Conservation (phyloP, 2,329 filamentous ascomycete species). For the Cladophialophora carrionii region DNA sequence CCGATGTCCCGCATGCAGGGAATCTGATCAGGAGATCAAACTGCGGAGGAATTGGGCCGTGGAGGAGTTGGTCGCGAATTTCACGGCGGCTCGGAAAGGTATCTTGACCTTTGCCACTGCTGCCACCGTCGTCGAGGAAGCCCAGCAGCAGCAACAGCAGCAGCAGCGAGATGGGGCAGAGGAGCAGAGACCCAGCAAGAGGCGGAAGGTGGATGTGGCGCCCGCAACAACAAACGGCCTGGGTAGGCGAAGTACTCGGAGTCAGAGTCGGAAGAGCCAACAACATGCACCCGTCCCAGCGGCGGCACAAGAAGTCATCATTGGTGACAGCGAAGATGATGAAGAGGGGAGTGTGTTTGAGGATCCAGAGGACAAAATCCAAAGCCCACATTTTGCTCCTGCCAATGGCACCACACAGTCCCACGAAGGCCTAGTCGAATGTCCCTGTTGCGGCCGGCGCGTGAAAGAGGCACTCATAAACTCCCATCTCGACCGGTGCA, state of each 20-base stretch:
- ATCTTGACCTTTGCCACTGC: constrained; percentile 67
- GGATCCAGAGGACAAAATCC: constrained; percentile 18
- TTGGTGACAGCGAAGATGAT: constrained; percentile 50
- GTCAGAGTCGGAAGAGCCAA: constrained; percentile 52
- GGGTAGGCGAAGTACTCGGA: constrained; percentile 58
- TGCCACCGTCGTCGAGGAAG: constrained; percentile 62
- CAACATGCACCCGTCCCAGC: constrained; percentile 39
- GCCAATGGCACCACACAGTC: constrained; percentile 26
- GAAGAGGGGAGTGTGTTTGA: constrained; percentile 43
- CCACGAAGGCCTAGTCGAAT: constrained; percentile 78
- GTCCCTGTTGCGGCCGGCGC: constrained; percentile 75
- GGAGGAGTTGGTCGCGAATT: constrained; percentile 81
- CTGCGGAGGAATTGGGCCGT: constrained; percentile 82
- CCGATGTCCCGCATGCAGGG: constrained; percentile 83
- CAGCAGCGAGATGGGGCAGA: constrained; percentile 40
- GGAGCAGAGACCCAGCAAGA: constrained; percentile 41
- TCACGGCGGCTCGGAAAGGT: constrained; percentile 65
- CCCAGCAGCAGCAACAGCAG: constrained; percentile 41
- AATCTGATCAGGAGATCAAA: constrained; percentile 78
- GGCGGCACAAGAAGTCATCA: constrained; percentile 39
- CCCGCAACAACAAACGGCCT: constrained; percentile 18
- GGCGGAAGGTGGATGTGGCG: constrained; percentile 32
- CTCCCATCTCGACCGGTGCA: constrained; percentile 74
- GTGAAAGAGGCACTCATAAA: constrained; percentile 83
- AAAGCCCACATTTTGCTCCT: constrained; percentile 30